Conservation (phyloP, 2,329 filamentous ascomycete genomes). For the Allantophomopsis cytisporea region DNA sequence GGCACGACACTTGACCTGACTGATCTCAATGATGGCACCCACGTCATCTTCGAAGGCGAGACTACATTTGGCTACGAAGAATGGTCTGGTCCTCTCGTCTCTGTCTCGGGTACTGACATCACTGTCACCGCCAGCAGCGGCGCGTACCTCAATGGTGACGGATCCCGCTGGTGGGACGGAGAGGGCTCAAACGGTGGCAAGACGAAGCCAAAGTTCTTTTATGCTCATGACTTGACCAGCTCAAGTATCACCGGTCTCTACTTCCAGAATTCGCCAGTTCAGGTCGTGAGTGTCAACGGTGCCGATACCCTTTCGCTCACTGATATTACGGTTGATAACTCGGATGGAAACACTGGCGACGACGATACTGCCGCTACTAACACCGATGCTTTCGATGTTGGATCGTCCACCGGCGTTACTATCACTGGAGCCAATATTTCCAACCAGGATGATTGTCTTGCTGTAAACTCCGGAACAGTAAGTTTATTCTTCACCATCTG, state of each 20-base stretch:
- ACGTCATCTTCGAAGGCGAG: conserved; percentile 45
- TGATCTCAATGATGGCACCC: conserved; percentile 33
- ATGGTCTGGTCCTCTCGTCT: conserved; percentile 51
- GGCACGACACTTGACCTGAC: conserved; percentile 45
- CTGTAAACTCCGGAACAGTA: conserved; percentile 38
- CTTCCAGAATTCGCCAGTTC: conserved; percentile 39
- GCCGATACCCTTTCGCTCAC: conserved; percentile 26
- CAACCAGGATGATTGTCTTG: conserved; percentile 47
- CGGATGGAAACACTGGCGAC: conserved; percentile 27
- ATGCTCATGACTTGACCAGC: conserved; percentile 32
- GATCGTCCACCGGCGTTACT: conserved; percentile 27
- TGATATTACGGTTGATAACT: conserved; percentile 41
- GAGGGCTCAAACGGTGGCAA: conserved; percentile 43
- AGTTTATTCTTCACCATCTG: not conserved
- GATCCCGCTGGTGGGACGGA: conserved; percentile 45
- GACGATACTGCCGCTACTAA: conserved; percentile 27
- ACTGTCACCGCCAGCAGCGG: conserved; percentile 36
- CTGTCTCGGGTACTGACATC: conserved; percentile 41
- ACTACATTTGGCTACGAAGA: conserved; percentile 56
- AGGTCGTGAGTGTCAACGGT: conserved; percentile 26
- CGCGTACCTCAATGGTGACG: conserved; percentile 39
- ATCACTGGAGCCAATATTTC: conserved; percentile 36
- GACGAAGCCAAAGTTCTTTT: conserved; percentile 53
- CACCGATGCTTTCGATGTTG: conserved; percentile 40
- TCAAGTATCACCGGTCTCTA: conserved; percentile 34